phyloP scores from a whole-genome alignment of 805 yeast genomes.

The Nakazawaea siamensis region DNA sequence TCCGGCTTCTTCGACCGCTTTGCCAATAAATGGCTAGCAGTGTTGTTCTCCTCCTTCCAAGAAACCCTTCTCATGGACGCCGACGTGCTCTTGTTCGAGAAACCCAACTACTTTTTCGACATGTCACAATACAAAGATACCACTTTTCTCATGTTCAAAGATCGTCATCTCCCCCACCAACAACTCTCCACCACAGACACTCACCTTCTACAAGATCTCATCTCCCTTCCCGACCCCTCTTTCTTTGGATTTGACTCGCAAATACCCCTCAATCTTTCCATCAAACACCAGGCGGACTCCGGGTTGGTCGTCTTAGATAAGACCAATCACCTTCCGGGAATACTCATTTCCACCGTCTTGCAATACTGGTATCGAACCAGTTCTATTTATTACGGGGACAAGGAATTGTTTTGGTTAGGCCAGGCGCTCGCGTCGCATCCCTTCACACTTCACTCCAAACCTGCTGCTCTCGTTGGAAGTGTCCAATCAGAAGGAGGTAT shows the following conservation, averaged over 20 bases:
- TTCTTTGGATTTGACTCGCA: neutral
- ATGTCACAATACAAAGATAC: slow-evolving; percentile 24
- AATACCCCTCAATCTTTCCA: slow-evolving; percentile 26
- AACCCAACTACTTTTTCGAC: slow-evolving; percentile 25
- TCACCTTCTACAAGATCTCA: slow-evolving; percentile 29
- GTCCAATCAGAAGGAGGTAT: slow-evolving; percentile 9
- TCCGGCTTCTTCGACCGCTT: slow-evolving; percentile 18
- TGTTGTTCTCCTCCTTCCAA: slow-evolving; percentile 48
- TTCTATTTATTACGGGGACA: slow-evolving; percentile 66
- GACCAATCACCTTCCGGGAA: slow-evolving; percentile 38
- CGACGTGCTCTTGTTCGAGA: slow-evolving; percentile 33
- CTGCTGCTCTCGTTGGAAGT: slow-evolving; percentile 16
- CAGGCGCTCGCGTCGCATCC: slow-evolving; percentile 49
- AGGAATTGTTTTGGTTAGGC: slow-evolving; percentile 72
- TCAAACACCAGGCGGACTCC: slow-evolving; percentile 39
- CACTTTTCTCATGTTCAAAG: slow-evolving; percentile 40
- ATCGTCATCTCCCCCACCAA: slow-evolving; percentile 28
- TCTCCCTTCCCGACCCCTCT: neutral
- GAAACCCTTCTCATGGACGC: slow-evolving; percentile 48
- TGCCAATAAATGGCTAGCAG: slow-evolving; percentile 44
- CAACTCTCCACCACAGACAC: slow-evolving; percentile 22
- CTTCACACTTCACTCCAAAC: slow-evolving; percentile 17
- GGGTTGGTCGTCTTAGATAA: slow-evolving; percentile 42
- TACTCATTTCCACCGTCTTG: slow-evolving; percentile 32
- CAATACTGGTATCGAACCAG: slow-evolving; percentile 34